Conservation (phyloP, 202 grass and related monocot genomes). For the Saccharum hybrid region DNA sequence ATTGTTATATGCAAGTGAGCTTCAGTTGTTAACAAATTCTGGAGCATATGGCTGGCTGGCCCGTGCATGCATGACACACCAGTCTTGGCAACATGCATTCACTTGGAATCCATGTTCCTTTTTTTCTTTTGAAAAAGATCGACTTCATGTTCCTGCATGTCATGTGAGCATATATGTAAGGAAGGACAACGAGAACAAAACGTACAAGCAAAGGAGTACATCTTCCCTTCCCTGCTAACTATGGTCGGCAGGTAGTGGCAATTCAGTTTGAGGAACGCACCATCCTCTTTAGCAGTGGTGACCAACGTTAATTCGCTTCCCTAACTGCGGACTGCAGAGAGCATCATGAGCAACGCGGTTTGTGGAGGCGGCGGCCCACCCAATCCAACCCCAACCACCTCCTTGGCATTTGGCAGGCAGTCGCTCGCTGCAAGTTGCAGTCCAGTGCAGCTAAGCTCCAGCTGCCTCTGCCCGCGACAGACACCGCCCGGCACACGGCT, state of each 20-base stretch:
- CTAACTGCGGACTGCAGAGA: not conserved
- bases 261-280: not conserved
- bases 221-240: not conserved
- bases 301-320: not conserved
- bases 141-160: not conserved
- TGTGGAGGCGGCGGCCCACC: not conserved
- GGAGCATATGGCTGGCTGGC: no score
- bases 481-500: conserved; percentile 7
- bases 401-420: not conserved
- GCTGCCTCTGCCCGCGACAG: conserved; percentile 17
- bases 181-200: not conserved
- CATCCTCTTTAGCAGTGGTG: not conserved
- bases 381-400: not conserved
- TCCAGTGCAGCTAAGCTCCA: conserved; percentile 45
- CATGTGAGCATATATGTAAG: not conserved
- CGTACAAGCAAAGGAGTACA: not conserved
- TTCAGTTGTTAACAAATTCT: no score
- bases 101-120: no score
- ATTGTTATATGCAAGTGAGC: no score
- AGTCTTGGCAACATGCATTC: not conserved
- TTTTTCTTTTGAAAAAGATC: no score
- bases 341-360: conserved; percentile 38
- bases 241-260: not conserved
- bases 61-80: no score
- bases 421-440: conserved; percentile 9